phyloP scores from a whole-genome alignment of 768 basidiomycete genomes.

The Tylopilus sp. region DNA sequence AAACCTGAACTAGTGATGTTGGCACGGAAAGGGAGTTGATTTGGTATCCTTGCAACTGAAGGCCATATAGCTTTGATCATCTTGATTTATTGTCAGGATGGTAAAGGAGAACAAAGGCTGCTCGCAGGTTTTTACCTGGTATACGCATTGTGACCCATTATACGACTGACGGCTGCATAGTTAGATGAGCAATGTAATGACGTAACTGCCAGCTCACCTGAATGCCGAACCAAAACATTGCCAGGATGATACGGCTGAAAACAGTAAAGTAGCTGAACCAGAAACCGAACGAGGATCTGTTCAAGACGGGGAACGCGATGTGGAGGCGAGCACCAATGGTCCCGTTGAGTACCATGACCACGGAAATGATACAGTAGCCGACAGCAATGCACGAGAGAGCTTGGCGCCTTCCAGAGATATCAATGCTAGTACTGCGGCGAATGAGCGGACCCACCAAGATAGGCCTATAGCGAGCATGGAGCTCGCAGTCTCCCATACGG shows the following conservation, averaged over 20 bases:
- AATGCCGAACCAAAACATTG: slow-evolving; percentile 83
- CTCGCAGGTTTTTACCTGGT: slow-evolving; percentile 42
- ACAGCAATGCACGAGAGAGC: slow-evolving; percentile 67
- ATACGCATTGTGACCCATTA: slow-evolving; percentile 67
- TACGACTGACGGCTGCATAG: slow-evolving; percentile 37
- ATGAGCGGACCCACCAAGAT: slow-evolving; percentile 49
- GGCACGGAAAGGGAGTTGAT: slow-evolving; percentile 53
- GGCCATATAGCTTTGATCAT: slow-evolving; percentile 89
- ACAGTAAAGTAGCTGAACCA: slow-evolving; percentile 89
- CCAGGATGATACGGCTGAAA: slow-evolving; percentile 68
- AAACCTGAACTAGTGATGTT: slow-evolving; percentile 69
- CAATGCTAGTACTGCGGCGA: neutral
- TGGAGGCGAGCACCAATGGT: slow-evolving; percentile 78
- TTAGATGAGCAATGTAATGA: neutral
- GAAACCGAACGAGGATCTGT: slow-evolving; percentile 84
- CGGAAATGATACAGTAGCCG: slow-evolving; percentile 69
- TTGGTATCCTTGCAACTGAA: slow-evolving; percentile 58
- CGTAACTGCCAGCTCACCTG: slow-evolving; percentile 39
- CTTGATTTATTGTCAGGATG: slow-evolving; percentile 11
- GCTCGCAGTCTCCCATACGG: slow-evolving; percentile 45
- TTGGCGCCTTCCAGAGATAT: slow-evolving; percentile 50
- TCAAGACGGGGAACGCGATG: slow-evolving; percentile 70
- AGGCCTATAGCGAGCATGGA: slow-evolving; percentile 77
- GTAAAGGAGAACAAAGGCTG: neutral
- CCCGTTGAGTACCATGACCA: slow-evolving; percentile 77